phyloP scores from a whole-genome alignment of 2,329 filamentous ascomycete species.

The Endothia cerciana region DNA sequence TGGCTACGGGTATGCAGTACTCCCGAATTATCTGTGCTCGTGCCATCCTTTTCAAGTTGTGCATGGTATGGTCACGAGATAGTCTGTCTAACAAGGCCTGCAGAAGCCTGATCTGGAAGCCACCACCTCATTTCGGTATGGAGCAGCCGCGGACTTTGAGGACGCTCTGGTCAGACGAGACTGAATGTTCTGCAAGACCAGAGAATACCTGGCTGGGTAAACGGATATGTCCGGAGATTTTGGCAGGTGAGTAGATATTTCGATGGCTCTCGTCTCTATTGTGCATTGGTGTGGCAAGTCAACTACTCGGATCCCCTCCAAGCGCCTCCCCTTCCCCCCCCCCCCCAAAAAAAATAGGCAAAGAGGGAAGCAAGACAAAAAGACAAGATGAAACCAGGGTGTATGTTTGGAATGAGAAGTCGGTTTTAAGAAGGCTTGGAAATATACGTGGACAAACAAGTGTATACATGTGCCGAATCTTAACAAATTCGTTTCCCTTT shows the following conservation, averaged over 20 bases:
- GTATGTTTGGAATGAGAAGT: neutral
- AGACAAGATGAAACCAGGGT: neutral
- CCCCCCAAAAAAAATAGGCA: too few species aligned
- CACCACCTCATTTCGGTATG: conserved; percentile 91
- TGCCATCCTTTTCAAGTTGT: neutral
- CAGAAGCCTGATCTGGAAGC: conserved; percentile 97
- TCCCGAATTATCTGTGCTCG: conserved; percentile 2
- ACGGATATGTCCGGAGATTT: conserved; percentile 91
- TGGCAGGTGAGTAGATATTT: conserved; percentile 77
- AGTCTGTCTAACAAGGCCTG: conserved; percentile 11
- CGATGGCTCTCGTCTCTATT: conserved; percentile 12
- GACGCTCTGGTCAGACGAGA: neutral
- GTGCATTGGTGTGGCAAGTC: conserved; percentile 14
- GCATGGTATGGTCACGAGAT: conserved; percentile 8
- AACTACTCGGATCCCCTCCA: neutral
- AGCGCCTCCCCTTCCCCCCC: too few species aligned
- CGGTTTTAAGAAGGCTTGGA: neutral
- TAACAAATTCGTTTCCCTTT: neutral
- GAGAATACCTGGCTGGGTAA: conserved; percentile 86
- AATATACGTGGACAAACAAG: neutral
- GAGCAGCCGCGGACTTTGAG: neutral
- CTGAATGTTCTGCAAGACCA: conserved; percentile 61
- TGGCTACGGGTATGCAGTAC: conserved; percentile 76
- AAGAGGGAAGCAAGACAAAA: neutral
- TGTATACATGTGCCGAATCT: conserved; percentile 1